Evolutionary conservation across 1,139 yeast genomes (phyloP).

Genomic region (Geotrichum candidum): DNA sequence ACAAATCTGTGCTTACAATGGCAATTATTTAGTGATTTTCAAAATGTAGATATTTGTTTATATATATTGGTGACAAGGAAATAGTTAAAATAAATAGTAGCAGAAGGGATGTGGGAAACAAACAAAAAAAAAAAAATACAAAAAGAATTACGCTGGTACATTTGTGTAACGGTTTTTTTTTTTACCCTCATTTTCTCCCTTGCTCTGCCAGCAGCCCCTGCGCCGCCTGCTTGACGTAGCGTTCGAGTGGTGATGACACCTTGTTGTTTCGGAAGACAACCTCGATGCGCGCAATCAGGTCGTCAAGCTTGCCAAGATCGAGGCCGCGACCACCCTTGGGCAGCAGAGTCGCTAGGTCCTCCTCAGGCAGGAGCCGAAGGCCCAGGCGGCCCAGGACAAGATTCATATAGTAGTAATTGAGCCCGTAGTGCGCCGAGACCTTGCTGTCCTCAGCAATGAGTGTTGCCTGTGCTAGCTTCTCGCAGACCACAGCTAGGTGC

Average conservation of each 20-base stretch:
- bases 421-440: slow-evolving; percentile 6
- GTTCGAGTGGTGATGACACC: slow-evolving; percentile 10
- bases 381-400: slow-evolving; percentile 14
- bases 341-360: background rate
- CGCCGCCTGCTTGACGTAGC: slow-evolving; percentile 17
- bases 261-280: background rate
- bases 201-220: slow-evolving; percentile 12
- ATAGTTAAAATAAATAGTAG: background rate
- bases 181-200: background rate
- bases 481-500: background rate
- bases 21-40: too few species aligned
- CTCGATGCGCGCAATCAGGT: slow-evolving; percentile 5
- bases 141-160: too few species aligned
- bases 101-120: background rate
- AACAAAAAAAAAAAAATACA: too few species aligned
- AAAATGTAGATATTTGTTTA: too few species aligned
- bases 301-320: slow-evolving; percentile 11
- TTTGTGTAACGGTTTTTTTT: background rate
- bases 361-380: background rate
- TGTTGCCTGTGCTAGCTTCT: background rate
- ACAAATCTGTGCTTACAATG: too few species aligned
- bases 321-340: background rate
- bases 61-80: background rate
- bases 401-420: slow-evolving; percentile 14
- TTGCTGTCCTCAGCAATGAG: slow-evolving; percentile 4